Evolutionary conservation across 768 basidiomycete genomes (phyloP).

Genomic region (Russula olivacea): DNA sequence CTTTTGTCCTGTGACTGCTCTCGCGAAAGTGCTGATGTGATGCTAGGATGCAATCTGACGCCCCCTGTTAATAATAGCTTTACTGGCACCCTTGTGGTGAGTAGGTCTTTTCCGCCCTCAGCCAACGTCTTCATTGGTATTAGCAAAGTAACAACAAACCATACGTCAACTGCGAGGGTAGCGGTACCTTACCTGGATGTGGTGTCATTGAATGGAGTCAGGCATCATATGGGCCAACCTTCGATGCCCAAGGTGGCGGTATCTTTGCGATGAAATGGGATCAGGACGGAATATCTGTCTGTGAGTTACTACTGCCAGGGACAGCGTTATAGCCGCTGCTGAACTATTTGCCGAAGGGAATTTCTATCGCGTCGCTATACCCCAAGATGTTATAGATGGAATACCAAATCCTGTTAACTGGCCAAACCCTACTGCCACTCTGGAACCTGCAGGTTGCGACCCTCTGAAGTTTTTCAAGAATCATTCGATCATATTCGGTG

Average conservation of each 20-base stretch:
- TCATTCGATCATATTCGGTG: constrained; percentile 73
- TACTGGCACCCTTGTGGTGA: constrained; percentile 58
- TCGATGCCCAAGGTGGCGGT: constrained; percentile 75
- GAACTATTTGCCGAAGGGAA: constrained; percentile 49
- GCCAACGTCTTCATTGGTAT: not conserved
- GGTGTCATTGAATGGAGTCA: constrained; percentile 73
- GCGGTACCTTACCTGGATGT: constrained; percentile 57
- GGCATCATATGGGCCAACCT: constrained; percentile 77
- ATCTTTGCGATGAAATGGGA: constrained; percentile 92
- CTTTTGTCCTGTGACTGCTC: not conserved
- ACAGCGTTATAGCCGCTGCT: not conserved
- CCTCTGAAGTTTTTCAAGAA: constrained; percentile 54
- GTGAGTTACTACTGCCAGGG: constrained; percentile 39
- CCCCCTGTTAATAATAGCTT: constrained; percentile 41
- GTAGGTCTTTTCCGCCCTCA: constrained; percentile 27
- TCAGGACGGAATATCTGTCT: constrained; percentile 64
- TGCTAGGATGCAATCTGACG: constrained; percentile 53
- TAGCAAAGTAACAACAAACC: constrained; percentile 46
- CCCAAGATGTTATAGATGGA: constrained; percentile 55
- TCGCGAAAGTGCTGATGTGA: constrained; percentile 12
- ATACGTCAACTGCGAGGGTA: constrained; percentile 49
- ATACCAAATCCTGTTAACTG: constrained; percentile 61
- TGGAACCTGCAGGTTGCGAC: constrained; percentile 51
- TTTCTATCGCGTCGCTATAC: constrained; percentile 74
- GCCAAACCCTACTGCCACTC: constrained; percentile 60